phyloP scores from a whole-genome alignment of 78 protist species.

The Dictyostelium brefeldianum region DNA sequence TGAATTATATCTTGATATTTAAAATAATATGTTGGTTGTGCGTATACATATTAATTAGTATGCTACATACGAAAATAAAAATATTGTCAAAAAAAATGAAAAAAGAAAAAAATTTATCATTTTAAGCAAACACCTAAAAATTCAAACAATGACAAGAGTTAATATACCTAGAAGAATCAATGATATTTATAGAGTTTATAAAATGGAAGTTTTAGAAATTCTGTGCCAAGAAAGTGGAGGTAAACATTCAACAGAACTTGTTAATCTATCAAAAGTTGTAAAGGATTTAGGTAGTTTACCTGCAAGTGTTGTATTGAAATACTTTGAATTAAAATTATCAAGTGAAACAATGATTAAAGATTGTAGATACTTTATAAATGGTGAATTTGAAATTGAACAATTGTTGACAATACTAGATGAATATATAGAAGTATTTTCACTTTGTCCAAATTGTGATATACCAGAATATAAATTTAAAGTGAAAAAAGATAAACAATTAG shows the following conservation, averaged over 20 bases:
- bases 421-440: slow-evolving; percentile 91
- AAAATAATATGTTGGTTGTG: too few species aligned
- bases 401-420: slow-evolving; percentile 83
- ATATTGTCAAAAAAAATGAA: too few species aligned
- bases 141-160: slow-evolving; percentile 76
- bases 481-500: not conserved
- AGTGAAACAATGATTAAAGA: slow-evolving; percentile 87
- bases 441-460: slow-evolving; percentile 90
- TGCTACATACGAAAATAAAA: too few species aligned
- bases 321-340: slow-evolving; percentile 95
- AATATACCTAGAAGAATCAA: slow-evolving; percentile 79
- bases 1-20: too few species aligned
- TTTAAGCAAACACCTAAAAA: too few species aligned
- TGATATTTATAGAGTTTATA: slow-evolving; percentile 88
- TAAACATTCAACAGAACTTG: slow-evolving; percentile 95
- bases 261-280: slow-evolving; percentile 91
- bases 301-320: slow-evolving; percentile 79
- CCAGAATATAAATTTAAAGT: slow-evolving; percentile 91
- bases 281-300: slow-evolving; percentile 90
- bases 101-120: too few species aligned
- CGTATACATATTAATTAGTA: too few species aligned
- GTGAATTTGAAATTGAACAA: slow-evolving; percentile 66
- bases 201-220: slow-evolving; percentile 93
- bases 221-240: slow-evolving; percentile 94
- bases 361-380: slow-evolving; percentile 89